phyloP scores from a whole-genome alignment of 768 basidiomycete species.

The Auricularia heimuer region DNA sequence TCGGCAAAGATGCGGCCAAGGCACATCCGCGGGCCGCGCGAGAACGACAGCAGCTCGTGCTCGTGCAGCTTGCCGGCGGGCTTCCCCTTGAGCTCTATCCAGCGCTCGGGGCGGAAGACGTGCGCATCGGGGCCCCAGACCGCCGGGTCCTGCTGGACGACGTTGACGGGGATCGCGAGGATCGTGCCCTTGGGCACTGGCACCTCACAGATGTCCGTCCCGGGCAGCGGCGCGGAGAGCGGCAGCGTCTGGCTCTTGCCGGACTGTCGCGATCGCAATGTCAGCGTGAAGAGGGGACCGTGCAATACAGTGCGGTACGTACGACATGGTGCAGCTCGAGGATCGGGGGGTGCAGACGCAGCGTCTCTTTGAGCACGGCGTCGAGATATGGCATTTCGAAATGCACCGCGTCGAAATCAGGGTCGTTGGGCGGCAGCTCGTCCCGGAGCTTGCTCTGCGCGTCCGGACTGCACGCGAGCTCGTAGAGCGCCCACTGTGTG shows the following conservation, averaged over 20 bases:
- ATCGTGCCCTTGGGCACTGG: conserved; percentile 50
- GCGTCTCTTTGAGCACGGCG: conserved; percentile 49
- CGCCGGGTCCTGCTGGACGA: conserved; percentile 11
- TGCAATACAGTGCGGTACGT: neutral
- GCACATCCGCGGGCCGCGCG: conserved; percentile 45
- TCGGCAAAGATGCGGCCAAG: conserved; percentile 50
- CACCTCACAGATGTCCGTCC: conserved; percentile 27
- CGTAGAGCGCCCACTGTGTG: conserved; percentile 54
- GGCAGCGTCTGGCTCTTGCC: conserved; percentile 43
- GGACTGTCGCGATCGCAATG: conserved; percentile 12
- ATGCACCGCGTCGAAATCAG: conserved; percentile 43
- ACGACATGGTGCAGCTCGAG: conserved; percentile 58
- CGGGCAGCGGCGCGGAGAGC: conserved; percentile 24
- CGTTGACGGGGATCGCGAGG: conserved; percentile 32
- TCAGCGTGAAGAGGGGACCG: neutral
- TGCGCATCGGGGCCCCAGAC: conserved; percentile 13
- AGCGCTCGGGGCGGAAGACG: conserved; percentile 12
- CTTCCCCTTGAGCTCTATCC: conserved; percentile 3
- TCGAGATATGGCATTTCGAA: conserved; percentile 44
- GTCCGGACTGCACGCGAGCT: conserved; percentile 40
- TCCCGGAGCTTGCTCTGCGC: conserved; percentile 49
- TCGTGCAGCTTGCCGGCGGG: neutral
- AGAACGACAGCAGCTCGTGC: conserved; percentile 4
- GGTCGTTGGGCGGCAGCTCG: conserved; percentile 37
- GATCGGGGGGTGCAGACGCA: conserved; percentile 53